Percentiles rank a stretch among this genome's conserved stretches.
These are phyloP conservation scores for Elsinoe ampelina DNA, from an alignment of 2,329 filamentous ascomycete species.

Conservation along the genomic window DNA sequence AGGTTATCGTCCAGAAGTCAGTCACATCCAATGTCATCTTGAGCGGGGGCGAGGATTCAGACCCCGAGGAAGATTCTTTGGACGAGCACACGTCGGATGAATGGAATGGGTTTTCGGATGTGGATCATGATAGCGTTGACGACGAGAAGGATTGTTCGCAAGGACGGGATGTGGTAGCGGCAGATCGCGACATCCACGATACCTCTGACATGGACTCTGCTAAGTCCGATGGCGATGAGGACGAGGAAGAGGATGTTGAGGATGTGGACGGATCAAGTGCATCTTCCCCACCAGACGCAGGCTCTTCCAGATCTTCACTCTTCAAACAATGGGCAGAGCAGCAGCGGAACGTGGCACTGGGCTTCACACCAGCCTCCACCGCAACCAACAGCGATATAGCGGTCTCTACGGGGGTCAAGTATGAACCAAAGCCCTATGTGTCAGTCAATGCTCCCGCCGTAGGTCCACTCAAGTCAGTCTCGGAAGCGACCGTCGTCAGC, in stretches of 20 bases:
- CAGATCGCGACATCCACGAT: too few species aligned
- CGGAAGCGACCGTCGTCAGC: slow-evolving; percentile 48
- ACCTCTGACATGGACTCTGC: too few species aligned
- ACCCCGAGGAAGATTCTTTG: slow-evolving; percentile 22
- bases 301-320: slow-evolving; percentile 43
- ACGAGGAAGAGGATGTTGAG: slow-evolving; percentile 20
- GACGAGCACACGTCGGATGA: slow-evolving; percentile 21
- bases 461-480: not conserved
- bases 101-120: slow-evolving; percentile 15
- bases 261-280: slow-evolving; percentile 29
- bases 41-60: not conserved
- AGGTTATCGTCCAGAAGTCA: slow-evolving; percentile 36
- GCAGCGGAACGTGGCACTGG: slow-evolving; percentile 75
- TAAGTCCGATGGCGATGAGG: slow-evolving; percentile 13
- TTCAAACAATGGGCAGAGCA: slow-evolving; percentile 93
- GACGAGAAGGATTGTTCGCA: too few species aligned
- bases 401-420: slow-evolving; percentile 15
- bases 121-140: slow-evolving; percentile 13
- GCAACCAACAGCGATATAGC: slow-evolving; percentile 31
- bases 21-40: slow-evolving; percentile 33
- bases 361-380: slow-evolving; percentile 46
- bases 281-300: not conserved
- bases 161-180: too few species aligned
- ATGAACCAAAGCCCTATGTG: slow-evolving; percentile 25
- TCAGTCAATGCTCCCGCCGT: slow-evolving; percentile 10